phyloP scores from a whole-genome alignment of 176 grass and related monocot genomes.

The Carex littledalei region DNA sequence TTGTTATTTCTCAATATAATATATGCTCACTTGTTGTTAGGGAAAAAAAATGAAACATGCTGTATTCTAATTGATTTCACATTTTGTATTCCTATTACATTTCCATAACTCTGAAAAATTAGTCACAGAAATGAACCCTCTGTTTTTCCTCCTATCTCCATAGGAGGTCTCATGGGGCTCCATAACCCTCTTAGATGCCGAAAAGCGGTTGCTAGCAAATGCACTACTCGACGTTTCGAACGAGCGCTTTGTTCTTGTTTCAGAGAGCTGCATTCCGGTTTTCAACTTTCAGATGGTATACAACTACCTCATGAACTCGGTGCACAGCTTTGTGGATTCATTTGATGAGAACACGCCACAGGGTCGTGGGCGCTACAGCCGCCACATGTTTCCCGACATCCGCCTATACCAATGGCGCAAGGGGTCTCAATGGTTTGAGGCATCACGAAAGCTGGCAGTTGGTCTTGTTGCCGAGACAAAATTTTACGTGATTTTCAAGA shows the following conservation, averaged over 20 bases:
- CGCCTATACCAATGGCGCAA: conserved; percentile 60
- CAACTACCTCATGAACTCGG: conserved; percentile 60
- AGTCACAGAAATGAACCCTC: not conserved
- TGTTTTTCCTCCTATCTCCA: not conserved
- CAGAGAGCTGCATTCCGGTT: conserved; percentile 87
- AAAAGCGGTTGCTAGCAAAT: conserved; percentile 84
- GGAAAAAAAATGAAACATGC: not conserved
- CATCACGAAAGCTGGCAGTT: conserved; percentile 39
- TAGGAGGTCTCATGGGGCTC: conserved; percentile 59
- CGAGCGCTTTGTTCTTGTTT: conserved; percentile 88
- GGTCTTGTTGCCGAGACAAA: conserved; percentile 38
- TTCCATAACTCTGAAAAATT: not conserved
- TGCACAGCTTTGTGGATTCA: conserved; percentile 71
- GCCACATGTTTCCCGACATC: conserved; percentile 62
- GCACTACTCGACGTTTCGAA: conserved; percentile 82
- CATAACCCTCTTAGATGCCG: conserved; percentile 71
- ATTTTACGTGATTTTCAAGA: conserved; percentile 52
- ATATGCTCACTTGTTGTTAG: not conserved
- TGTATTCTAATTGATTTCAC: not conserved
- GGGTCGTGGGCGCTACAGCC: conserved; percentile 61
- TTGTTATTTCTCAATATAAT: not conserved
- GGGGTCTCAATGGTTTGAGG: conserved; percentile 79
- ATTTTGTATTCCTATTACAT: not conserved
- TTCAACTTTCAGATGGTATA: conserved; percentile 69
- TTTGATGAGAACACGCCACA: conserved; percentile 37